phyloP scores from a whole-genome alignment of 2,329 filamentous ascomycete species.

The Ophiognomonia clavigignenti-juglandacearum region DNA sequence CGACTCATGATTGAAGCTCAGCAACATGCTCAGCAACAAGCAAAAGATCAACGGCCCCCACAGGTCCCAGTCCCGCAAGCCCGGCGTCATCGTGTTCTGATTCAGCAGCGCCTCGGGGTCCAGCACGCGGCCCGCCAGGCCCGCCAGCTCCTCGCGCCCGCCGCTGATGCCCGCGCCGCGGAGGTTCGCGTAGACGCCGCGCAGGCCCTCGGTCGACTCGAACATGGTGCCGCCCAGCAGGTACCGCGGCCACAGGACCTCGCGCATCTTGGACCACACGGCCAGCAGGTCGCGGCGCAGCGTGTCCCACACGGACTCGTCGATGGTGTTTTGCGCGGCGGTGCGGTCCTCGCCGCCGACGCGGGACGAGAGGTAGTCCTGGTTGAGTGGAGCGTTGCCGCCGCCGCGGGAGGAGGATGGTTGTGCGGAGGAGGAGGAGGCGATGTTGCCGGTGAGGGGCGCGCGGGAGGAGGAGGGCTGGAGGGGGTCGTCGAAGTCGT shows the following conservation, averaged over 20 bases:
- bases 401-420: conserved; percentile 40
- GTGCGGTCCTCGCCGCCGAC: conserved; percentile 91
- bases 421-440: conserved; percentile 37
- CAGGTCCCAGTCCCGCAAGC: conserved; percentile 92
- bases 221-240: conserved; percentile 70
- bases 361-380: conserved; percentile 79
- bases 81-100: conserved; percentile 76
- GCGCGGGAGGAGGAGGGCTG: conserved; percentile 64
- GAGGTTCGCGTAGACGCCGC: conserved; percentile 58
- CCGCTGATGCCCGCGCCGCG: conserved; percentile 54
- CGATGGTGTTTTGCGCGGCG: conserved; percentile 87
- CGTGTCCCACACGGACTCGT: conserved; percentile 97
- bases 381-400: conserved; percentile 58
- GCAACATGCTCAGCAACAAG: conserved; percentile 76
- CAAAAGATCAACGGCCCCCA: conserved; percentile 98
- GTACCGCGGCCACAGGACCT: conserved; percentile 95
- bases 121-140: conserved; percentile 57
- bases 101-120: conserved; percentile 56
- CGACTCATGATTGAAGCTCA: conserved; percentile 74
- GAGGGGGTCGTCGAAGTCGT: conserved; percentile 89
- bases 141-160: conserved; percentile 57
- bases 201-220: conserved; percentile 47
- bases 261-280: conserved; percentile 97
- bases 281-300: conserved; percentile 84
- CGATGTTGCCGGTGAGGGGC: conserved; percentile 81